Percentiles rank a stretch among this genome's conserved stretches.
Conservation (phyloP, 768 basidiomycete species). For the Termitomyces eurrhizus region DNA sequence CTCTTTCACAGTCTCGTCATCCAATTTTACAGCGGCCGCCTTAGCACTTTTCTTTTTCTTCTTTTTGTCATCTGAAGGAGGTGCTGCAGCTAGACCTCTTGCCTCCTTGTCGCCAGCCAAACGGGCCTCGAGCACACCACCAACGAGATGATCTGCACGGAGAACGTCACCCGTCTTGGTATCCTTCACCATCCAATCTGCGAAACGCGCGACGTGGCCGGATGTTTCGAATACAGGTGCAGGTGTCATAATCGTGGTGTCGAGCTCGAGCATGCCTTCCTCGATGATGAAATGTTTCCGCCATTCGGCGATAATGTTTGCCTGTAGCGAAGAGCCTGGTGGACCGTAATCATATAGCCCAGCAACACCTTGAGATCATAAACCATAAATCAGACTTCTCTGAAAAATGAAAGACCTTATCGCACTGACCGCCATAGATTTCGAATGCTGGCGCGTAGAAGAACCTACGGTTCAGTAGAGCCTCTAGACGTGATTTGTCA, state of each 20-base stretch:
- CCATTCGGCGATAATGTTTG: conserved; percentile 97
- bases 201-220: conserved; percentile 96
- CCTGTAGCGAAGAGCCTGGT: conserved; percentile 91
- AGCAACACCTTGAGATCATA: conserved; percentile 67
- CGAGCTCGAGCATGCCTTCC: conserved; percentile 97
- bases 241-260: conserved; percentile 97
- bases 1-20: conserved; percentile 67
- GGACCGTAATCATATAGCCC: conserved; percentile 98
- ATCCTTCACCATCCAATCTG: conserved; percentile 99
- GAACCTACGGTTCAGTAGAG: conserved; percentile 84
- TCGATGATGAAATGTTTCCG: conserved; percentile 97
- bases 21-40: conserved; percentile 61
- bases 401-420: conserved; percentile 4
- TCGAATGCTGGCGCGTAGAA: conserved; percentile 99
- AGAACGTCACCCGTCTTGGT: conserved; percentile 92
- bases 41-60: conserved; percentile 79
- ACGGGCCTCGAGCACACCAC: conserved; percentile 85
- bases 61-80: conserved; percentile 60
- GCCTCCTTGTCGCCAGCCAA: conserved; percentile 91
- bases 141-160: conserved; percentile 94
- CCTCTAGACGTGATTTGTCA: conserved; percentile 83
- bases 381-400: neutral
- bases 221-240: conserved; percentile 93
- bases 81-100: conserved; percentile 64
- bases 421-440: conserved; percentile 87